Base-by-base conservation (phyloP, 495 filamentous ascomycete genomes). In the Penicillium simplicissimum region DNA sequence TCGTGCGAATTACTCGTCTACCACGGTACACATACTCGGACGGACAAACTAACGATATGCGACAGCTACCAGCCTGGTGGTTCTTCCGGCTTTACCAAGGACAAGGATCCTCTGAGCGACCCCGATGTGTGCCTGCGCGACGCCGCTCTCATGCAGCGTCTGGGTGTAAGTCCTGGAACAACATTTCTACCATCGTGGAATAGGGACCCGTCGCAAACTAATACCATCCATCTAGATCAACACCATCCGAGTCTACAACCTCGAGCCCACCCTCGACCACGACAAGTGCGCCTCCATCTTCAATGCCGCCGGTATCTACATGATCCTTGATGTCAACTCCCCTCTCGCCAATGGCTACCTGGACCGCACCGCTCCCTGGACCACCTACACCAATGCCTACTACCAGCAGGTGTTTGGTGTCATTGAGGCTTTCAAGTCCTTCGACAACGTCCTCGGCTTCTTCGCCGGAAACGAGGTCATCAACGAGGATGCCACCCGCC, bases 391-490 rank as follows among this genome's bases (percentile, higher is more conserved):
- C 67, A 76, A 77, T 40, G 76, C 69, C 35, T 98, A 98, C 74
- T 84, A 96, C 61, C 84, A 87, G 66, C 88, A 92, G 68, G 90
- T 91, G 60, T 97, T 96, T 74, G 87, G 87, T 68, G 82, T 98
- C 42, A 91, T 97, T 31, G 94, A 98, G 79, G 90, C 89, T 34
- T 98, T 98, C 88, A 94, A 93, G 80, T 82, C 83, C 73, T 98
- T 91, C 75, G 91, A 92, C 61, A 98, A 98, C 76, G 86, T 88
- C 3, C 79, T 96, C n/a, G 89, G 84, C 52, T 97, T 96, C 84
- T 96, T 97, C 74, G 85, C 90, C 38, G 94, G 90, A 51, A 98
- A 98, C 76, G 94, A 98, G 77, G 89, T 96, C 55, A 93, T 97
- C 73, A 90, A 96, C 65, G 82, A 90, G 70, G 76, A 77, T 45